phyloP scores from a whole-genome alignment of 2,329 filamentous ascomycete species.

The Cercospora berteroae region DNA sequence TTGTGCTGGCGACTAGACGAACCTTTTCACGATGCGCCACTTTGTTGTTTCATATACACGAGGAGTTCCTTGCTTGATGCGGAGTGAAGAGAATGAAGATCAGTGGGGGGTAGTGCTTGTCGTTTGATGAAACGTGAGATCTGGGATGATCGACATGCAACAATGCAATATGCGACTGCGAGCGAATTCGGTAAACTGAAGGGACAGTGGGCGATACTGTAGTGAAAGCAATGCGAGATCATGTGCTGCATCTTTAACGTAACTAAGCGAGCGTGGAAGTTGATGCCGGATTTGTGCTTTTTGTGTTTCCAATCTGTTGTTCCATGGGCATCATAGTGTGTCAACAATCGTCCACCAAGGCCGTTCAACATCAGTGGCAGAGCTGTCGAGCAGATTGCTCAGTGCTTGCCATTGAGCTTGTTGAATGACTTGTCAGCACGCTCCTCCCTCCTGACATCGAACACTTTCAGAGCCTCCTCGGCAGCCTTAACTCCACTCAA shows the following conservation, averaged over 20 bases:
- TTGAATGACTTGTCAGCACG: slow-evolving; percentile 53
- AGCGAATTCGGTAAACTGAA: too few species aligned
- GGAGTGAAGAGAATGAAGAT: neutral
- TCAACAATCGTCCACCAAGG: neutral
- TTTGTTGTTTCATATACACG: neutral
- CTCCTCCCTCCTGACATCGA: slow-evolving; percentile 73
- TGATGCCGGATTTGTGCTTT: neutral
- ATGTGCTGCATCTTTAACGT: neutral
- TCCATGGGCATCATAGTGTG: neutral
- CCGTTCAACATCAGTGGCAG: neutral
- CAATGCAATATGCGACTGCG: neutral
- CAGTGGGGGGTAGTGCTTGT: neutral
- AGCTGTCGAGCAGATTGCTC: neutral
- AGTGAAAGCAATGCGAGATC: neutral
- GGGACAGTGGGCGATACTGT: too few species aligned
- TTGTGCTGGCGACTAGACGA: neutral
- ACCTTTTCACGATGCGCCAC: neutral
- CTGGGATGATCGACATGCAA: neutral
- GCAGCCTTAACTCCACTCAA: slow-evolving; percentile 86
- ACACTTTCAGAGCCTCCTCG: slow-evolving; percentile 76
- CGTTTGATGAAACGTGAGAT: neutral
- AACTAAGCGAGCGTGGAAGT: neutral
- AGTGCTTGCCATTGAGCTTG: neutral
- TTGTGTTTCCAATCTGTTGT: neutral
- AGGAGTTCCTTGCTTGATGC: neutral